Evolutionary conservation across 768 basidiomycete species (phyloP), one percentile per base, ranked within the genome.

Genomic region (Tylopilus cervinicoccineus): DNA sequence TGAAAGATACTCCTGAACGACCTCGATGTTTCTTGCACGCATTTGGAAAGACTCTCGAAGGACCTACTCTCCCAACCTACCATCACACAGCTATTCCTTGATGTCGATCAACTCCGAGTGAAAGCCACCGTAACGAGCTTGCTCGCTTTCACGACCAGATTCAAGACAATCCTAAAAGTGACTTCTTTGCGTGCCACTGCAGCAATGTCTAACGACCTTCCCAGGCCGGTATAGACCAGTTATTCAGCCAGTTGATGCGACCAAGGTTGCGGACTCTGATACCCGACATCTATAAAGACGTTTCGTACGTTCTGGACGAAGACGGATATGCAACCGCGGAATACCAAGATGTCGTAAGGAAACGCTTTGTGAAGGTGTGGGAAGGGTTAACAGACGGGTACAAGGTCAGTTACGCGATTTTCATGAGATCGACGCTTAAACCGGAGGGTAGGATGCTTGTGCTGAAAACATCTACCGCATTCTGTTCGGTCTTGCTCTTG

Each of bases 241-340:
- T 98, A 31, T 97, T 98, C 74, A 97, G 93, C 58, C 95, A 98
- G 62, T 75, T 97, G 10, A 77, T 94, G 58, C 80, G 94, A 17
- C 94, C 96, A 0, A 84, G 83, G 50, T 67, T 99, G 40, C 83
- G 96, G 22, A 87, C 80, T 29, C 73, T 98, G 38, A 76, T 97
- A 39, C 69, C 81, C 6, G 96, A 98, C 52, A 79, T 93, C 7
- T 96, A 95, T 69, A 93, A 86, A 62, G 94, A 94, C 54, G 78
- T 93, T 7, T 81, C 82, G 5, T 98, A 99, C 62, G 66, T 88
- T 20, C 72, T 98, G 13, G 93, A 96, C 59, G 95, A 98, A 44
- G 93, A 96, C 51, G 72, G 72, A 0, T 98, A 95, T 62, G 72
- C 84, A 2, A 70, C 80, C 0, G 87, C 91, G 2, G 94, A 97